phyloP scores from a whole-genome alignment of 441 rosid genomes.

The Pelargonium citronellum region DNA sequence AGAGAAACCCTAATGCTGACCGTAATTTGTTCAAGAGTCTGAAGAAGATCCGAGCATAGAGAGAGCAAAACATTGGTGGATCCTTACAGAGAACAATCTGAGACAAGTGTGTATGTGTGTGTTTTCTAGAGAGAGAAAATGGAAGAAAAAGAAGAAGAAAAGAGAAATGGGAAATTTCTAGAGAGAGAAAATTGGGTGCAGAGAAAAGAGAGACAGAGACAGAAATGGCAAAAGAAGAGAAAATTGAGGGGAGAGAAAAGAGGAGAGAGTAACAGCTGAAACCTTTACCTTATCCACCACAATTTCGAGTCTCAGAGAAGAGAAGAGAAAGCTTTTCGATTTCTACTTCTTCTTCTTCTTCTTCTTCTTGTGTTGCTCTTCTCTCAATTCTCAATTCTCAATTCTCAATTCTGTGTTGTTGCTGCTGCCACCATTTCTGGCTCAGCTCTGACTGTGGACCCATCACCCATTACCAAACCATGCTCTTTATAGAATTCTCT shows the following conservation, averaged over 20 bases:
- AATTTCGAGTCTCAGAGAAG: too few species aligned
- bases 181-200: background rate
- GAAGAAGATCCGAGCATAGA: conserved; percentile 24
- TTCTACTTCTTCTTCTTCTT: too few species aligned
- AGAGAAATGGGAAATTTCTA: background rate
- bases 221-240: conserved; percentile 37
- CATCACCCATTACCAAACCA: background rate
- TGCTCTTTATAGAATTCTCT: background rate
- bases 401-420: background rate
- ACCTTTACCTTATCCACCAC: background rate
- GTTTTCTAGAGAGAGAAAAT: conserved; percentile 4
- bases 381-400: too few species aligned
- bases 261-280: conserved; percentile 20
- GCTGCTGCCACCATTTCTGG: conserved; percentile 1
- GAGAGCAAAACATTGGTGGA: conserved; percentile 2
- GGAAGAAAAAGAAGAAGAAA: background rate
- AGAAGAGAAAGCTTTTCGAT: too few species aligned
- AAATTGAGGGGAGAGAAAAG: conserved; percentile 40
- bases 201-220: background rate
- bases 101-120: background rate
- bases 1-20: conserved; percentile 27
- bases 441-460: conserved; percentile 7
- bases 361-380: too few species aligned
- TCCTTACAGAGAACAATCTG: background rate
- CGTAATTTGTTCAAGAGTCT: conserved; percentile 35